A percentile compares a stretch with the other conserved stretches of the same genome.
Evolutionary conservation across 164 flowering plant genomes (phyloP).

Genomic region (Akebia trifoliata): DNA sequence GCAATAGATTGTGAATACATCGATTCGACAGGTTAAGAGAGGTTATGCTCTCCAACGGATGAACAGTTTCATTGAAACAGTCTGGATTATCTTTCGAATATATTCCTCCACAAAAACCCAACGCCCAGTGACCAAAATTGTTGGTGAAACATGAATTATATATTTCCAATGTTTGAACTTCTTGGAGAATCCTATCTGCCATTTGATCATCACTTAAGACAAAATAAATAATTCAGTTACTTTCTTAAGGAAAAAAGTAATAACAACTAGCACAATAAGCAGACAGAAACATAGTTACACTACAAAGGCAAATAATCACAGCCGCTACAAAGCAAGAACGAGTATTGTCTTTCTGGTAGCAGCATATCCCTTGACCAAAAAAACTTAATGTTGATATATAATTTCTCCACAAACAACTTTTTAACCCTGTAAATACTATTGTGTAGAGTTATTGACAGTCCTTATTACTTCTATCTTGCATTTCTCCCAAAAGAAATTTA

Average conservation of each 20-base stretch:
- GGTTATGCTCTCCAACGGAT: constrained; percentile 45
- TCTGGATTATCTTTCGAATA: constrained; percentile 62
- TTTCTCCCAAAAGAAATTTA: no score
- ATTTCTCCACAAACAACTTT: no score
- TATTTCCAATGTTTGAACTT: constrained; percentile 63
- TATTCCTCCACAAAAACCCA: constrained; percentile 85
- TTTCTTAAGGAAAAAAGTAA: neutral
- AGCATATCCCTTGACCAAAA: neutral
- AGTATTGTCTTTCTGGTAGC: neutral
- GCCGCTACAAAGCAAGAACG: neutral
- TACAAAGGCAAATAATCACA: neutral
- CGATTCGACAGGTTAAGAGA: constrained; percentile 83
- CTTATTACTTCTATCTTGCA: no score
- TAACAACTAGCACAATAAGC: neutral
- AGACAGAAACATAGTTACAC: neutral
- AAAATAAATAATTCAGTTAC: constrained; percentile 17
- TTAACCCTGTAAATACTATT: no score
- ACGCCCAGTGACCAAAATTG: constrained; percentile 73
- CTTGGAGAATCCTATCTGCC: constrained; percentile 47
- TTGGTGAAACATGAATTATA: constrained; percentile 67
- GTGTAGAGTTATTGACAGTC: no score
- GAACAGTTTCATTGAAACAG: constrained; percentile 13
- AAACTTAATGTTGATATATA: no score
- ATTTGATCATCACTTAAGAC: constrained; percentile 38
- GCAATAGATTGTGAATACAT: constrained; percentile 50